These are phyloP conservation scores for Acaromyces ingoldii DNA, from an alignment of 1,284 basidiomycete genomes.

Conservation along the genomic window DNA sequence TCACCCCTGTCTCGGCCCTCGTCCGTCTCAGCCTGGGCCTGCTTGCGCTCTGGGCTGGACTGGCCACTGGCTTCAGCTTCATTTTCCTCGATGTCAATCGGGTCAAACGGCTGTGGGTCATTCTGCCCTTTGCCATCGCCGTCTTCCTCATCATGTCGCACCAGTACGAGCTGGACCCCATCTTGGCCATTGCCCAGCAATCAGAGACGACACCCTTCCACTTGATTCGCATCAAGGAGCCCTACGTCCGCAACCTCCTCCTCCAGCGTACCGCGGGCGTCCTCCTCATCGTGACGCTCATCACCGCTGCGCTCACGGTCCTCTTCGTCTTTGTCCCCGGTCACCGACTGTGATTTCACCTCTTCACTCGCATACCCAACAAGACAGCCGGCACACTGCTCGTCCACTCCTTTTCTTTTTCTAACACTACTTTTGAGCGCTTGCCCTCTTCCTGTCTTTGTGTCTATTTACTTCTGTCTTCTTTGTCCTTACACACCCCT, in stretches of 20 bases:
- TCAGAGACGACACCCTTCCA: slow-evolving; percentile 69
- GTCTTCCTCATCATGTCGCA: slow-evolving; percentile 84
- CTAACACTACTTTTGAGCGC: neutral
- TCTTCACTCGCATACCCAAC: neutral
- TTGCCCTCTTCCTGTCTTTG: neutral
- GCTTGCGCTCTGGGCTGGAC: slow-evolving; percentile 81
- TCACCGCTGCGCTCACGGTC: slow-evolving; percentile 71
- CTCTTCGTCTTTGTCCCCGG: slow-evolving; percentile 89
- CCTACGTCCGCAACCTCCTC: slow-evolving; percentile 83
- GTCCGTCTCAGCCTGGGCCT: slow-evolving; percentile 69
- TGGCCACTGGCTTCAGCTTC: slow-evolving; percentile 81
- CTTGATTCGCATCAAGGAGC: slow-evolving; percentile 78
- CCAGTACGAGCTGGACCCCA: slow-evolving; percentile 91
- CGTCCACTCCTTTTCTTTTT: neutral
- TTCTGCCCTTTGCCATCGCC: slow-evolving; percentile 88
- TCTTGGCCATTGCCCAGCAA: slow-evolving; percentile 56
- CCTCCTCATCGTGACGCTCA: slow-evolving; percentile 60
- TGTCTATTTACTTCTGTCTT: no score
- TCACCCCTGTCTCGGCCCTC: slow-evolving; percentile 82
- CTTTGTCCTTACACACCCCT: no score
- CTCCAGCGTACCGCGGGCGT: slow-evolving; percentile 83
- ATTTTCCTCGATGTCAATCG: slow-evolving; percentile 90
- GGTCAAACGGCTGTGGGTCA: slow-evolving; percentile 87
- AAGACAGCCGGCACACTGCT: no score
- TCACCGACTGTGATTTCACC: slow-evolving; percentile 2